phyloP scores from a whole-genome alignment of 495 filamentous ascomycete genomes.

The Chaetomium tenue region DNA sequence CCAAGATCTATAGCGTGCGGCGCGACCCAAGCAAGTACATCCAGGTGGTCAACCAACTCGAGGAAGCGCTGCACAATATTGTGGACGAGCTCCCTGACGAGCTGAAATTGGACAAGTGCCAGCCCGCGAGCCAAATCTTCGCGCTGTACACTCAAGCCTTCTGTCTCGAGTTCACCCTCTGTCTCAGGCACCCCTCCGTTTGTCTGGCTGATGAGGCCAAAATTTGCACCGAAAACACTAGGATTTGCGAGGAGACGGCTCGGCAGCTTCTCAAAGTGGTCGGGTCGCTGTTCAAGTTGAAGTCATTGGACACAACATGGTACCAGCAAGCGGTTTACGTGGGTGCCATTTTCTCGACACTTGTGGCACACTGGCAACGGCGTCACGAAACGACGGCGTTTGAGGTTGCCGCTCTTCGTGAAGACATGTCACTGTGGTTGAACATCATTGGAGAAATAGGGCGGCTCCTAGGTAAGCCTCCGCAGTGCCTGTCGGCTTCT shows the following conservation, averaged over 20 bases:
- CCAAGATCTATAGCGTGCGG: constrained; percentile 65
- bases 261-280: constrained; percentile 61
- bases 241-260: constrained; percentile 65
- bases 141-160: constrained; percentile 50
- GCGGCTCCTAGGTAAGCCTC: constrained; percentile 56
- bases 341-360: constrained; percentile 67
- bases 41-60: constrained; percentile 58
- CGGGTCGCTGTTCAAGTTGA: constrained; percentile 55
- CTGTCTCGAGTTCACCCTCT: constrained; percentile 48
- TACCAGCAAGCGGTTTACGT: constrained; percentile 68
- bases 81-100: constrained; percentile 57
- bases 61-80: constrained; percentile 58
- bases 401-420: constrained; percentile 55
- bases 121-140: constrained; percentile 53
- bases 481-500: too few species aligned
- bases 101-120: constrained; percentile 47
- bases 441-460: constrained; percentile 65
- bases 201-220: constrained; percentile 59
- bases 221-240: constrained; percentile 62
- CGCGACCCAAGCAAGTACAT: constrained; percentile 59
- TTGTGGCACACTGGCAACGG: constrained; percentile 68
- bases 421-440: constrained; percentile 69
- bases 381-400: constrained; percentile 53
- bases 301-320: constrained; percentile 80
- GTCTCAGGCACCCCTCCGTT: constrained; percentile 69